These are phyloP conservation scores for Verticillium nubilum DNA, from an alignment of 2,329 filamentous ascomycete genomes.

Conservation along the genomic window DNA sequence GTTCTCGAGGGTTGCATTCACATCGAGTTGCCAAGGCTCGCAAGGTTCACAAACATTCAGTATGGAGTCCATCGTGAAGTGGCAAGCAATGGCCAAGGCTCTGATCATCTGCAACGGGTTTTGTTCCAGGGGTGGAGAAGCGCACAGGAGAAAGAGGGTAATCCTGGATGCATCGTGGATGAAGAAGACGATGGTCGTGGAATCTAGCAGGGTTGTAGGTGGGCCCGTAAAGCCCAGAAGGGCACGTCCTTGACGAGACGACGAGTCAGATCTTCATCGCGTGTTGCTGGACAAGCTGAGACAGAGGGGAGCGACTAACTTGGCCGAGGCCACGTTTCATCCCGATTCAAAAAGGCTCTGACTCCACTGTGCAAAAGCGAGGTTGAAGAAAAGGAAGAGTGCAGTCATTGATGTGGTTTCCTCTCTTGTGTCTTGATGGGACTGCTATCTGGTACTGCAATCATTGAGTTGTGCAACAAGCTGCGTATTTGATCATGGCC, in stretches of 20 bases:
- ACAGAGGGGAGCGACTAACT: background rate
- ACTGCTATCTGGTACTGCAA: background rate
- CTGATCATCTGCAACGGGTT: slow-evolving; percentile 14
- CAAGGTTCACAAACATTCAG: slow-evolving; percentile 2
- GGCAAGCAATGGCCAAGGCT: slow-evolving; percentile 8
- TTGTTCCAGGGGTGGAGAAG: slow-evolving; percentile 11
- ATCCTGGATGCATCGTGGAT: background rate
- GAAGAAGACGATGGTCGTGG: background rate
- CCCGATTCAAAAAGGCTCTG: background rate
- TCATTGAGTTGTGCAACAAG: background rate
- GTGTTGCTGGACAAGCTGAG: background rate
- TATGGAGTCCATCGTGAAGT: background rate
- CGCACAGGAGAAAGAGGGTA: background rate
- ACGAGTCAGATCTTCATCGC: background rate
- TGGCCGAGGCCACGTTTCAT: background rate
- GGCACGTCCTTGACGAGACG: background rate
- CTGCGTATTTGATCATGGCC: too few species aligned
- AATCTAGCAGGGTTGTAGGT: background rate
- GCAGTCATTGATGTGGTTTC: background rate
- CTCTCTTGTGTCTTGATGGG: background rate
- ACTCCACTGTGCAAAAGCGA: background rate
- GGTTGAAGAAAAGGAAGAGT: background rate
- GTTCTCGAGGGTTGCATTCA: background rate
- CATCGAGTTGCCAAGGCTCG: slow-evolving; percentile 8
- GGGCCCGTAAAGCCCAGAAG: background rate